These are phyloP conservation scores for Capsella rubella DNA, from an alignment of 441 rosid genomes.

Conservation along the genomic window DNA sequence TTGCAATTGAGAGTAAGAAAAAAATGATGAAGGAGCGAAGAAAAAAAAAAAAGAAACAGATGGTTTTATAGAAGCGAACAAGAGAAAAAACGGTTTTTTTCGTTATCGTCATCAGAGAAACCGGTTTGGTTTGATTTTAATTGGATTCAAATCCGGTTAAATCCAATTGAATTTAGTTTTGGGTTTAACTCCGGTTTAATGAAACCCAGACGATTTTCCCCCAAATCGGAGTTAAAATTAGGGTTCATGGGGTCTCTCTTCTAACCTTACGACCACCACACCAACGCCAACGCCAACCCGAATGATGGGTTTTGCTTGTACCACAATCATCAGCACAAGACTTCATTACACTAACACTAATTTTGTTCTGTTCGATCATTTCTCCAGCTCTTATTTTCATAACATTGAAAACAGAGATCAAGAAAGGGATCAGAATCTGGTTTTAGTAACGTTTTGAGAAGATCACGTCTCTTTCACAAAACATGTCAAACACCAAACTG, in stretches of 20 bases:
- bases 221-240: neutral
- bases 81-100: neutral
- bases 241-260: neutral
- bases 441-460: too few relatives aligned
- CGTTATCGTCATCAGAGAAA: neutral
- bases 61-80: neutral
- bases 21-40: neutral
- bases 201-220: neutral
- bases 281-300: conserved; percentile 38
- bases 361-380: conserved; percentile 24
- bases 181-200: neutral
- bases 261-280: conserved; percentile 63
- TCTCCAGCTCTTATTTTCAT: neutral
- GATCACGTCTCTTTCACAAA: too few relatives aligned
- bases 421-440: too few relatives aligned
- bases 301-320: conserved; percentile 57
- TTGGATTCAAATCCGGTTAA: too few relatives aligned
- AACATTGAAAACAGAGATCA: too few relatives aligned
- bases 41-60: too few relatives aligned
- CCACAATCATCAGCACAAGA: conserved; percentile 57
- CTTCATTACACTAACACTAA: conserved; percentile 27
- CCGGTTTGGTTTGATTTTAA: neutral
- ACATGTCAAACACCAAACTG: too few relatives aligned
- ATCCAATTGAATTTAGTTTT: too few relatives aligned
- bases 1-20: neutral